phyloP scores from a whole-genome alignment of 352 stramenopile genomes.

The Globisporangium paddicum region DNA sequence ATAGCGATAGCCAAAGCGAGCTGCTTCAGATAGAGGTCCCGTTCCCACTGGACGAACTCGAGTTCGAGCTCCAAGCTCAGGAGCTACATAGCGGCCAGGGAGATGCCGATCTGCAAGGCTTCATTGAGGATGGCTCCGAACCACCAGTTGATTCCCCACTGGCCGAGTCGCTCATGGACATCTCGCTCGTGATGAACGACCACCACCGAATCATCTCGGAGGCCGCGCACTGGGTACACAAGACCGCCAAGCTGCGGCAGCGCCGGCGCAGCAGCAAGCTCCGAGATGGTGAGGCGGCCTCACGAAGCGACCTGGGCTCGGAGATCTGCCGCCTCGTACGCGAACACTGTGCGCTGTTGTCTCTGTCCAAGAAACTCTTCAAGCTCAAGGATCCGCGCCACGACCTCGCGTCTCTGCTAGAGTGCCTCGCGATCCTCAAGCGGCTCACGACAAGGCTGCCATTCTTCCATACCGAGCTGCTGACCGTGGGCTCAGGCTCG shows the following conservation, averaged over 20 bases:
- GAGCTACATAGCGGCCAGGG: constrained; percentile 1
- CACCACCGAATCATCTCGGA: constrained; percentile 59
- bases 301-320: constrained; percentile 23
- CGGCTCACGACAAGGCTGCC: constrained; percentile 23
- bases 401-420: constrained; percentile 44
- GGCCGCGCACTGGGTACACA: constrained; percentile 38
- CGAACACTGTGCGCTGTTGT: constrained; percentile 51
- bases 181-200: constrained; percentile 76
- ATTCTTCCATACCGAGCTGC: constrained; percentile 18
- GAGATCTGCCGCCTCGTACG: constrained; percentile 51
- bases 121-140: not conserved
- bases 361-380: constrained; percentile 42
- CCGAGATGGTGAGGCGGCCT: not conserved
- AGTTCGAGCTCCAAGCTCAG: constrained; percentile 13
- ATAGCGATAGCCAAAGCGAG: not conserved
- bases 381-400: constrained; percentile 41
- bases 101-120: not conserved
- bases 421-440: constrained; percentile 50
- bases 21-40: not conserved
- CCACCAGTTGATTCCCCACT: constrained; percentile 18
- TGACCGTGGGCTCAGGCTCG: too few species aligned
- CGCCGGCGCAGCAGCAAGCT: not conserved
- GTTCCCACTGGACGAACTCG: constrained; percentile 10
- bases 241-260: constrained; percentile 22
- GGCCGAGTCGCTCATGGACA: constrained; percentile 57